Evolutionary conservation across 257 asterid species (phyloP).

Genomic region (Petunia secreta): DNA sequence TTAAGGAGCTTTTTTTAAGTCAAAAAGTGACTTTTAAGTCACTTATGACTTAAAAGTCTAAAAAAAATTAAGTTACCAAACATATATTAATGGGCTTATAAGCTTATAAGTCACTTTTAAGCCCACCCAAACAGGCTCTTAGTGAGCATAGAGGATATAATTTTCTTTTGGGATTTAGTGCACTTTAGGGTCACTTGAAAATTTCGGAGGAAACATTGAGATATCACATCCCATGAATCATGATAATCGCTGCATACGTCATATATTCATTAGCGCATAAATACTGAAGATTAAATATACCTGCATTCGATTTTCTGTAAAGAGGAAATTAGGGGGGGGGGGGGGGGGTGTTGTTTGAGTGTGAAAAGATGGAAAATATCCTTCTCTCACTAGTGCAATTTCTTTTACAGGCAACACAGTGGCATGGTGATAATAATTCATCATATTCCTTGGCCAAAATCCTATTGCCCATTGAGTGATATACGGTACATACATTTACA

Average conservation of each 20-base stretch:
- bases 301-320: not conserved
- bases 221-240: not conserved
- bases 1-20: too few species aligned
- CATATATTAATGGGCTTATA: too few species aligned
- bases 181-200: not conserved
- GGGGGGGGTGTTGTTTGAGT: not conserved
- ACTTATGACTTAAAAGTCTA: too few species aligned
- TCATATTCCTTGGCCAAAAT: conserved; percentile 20
- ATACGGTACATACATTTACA: not conserved
- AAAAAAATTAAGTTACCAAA: too few species aligned
- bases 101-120: too few species aligned
- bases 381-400: not conserved
- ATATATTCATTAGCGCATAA: not conserved
- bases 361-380: not conserved
- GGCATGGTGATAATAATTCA: not conserved
- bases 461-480: not conserved
- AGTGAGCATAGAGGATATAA: too few species aligned
- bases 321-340: too few species aligned
- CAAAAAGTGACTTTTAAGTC: too few species aligned
- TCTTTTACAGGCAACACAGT: not conserved
- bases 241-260: too few species aligned
- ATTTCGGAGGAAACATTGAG: not conserved
- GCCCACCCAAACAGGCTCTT: too few species aligned
- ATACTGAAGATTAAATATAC: not conserved
- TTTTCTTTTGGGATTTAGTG: not conserved